phyloP scores from a whole-genome alignment of 441 rosid genomes.

The Brassica balearica region DNA sequence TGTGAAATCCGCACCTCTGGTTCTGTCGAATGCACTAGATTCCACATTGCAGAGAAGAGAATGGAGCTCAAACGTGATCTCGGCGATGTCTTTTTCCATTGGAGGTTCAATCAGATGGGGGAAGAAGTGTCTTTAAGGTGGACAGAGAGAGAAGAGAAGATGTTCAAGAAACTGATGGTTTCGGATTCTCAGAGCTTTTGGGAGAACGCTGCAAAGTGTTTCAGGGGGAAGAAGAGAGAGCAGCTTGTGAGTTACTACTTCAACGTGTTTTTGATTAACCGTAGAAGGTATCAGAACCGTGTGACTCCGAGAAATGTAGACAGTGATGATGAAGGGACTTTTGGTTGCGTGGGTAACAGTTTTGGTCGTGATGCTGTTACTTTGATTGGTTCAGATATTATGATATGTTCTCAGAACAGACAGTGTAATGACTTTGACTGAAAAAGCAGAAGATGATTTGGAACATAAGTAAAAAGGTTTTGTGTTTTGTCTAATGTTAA shows the following conservation, averaged over 20 bases:
- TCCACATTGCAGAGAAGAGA: constrained; percentile 71
- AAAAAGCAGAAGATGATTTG: constrained; percentile 24
- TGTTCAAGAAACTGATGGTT: constrained; percentile 50
- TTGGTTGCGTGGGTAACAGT: constrained; percentile 57
- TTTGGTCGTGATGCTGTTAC: constrained; percentile 54
- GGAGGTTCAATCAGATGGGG: constrained; percentile 67
- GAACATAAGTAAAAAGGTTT: neutral
- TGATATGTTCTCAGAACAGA: constrained; percentile 60
- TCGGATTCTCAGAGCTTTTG: constrained; percentile 44
- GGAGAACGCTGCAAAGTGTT: constrained; percentile 44
- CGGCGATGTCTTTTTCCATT: constrained; percentile 53
- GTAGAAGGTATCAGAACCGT: constrained; percentile 70
- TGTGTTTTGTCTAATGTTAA: neutral
- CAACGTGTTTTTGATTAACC: constrained; percentile 56
- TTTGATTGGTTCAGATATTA: constrained; percentile 43
- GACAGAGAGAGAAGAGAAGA: constrained; percentile 58
- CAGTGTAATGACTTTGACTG: constrained; percentile 55
- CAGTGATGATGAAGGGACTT: constrained; percentile 61
- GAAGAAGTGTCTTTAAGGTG: constrained; percentile 67
- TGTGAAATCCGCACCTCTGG: constrained; percentile 45
- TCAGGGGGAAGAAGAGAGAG: constrained; percentile 50
- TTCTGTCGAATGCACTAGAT: constrained; percentile 55
- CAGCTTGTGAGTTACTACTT: constrained; percentile 63
- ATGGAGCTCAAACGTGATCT: constrained; percentile 60
- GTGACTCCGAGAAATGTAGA: constrained; percentile 54